A percentile compares a stretch with the other conserved stretches of the same genome.
phyloP scores from a whole-genome alignment of 2,329 filamentous ascomycete genomes.

The Tricladium varicosporioides region DNA sequence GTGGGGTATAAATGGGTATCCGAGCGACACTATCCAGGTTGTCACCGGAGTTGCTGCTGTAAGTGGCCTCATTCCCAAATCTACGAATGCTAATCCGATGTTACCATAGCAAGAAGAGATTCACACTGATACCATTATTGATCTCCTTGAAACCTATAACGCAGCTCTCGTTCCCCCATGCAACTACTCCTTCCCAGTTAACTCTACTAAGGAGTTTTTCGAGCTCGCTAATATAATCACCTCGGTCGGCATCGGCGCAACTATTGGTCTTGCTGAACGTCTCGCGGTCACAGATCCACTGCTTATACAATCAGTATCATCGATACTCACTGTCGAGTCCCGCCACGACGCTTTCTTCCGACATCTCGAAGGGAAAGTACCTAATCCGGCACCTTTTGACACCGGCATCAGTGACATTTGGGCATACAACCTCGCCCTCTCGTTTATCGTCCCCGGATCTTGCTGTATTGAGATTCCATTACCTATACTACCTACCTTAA shows the following conservation, averaged over 20 bases:
- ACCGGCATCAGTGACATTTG: constrained; percentile 11
- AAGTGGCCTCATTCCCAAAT: constrained; percentile 2
- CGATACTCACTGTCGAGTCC: constrained; percentile 9
- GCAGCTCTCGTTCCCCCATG: constrained; percentile 4
- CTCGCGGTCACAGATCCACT: constrained; percentile 4
- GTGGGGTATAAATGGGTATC: constrained; percentile 6
- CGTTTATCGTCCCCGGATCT: constrained; percentile 14
- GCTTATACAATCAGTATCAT: constrained; percentile 7
- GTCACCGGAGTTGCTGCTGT: constrained; percentile 10
- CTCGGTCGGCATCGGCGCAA: constrained; percentile 10
- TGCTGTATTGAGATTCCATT: constrained; percentile 11
- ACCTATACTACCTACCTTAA: constrained; percentile 13
- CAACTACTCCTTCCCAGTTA: constrained; percentile 14
- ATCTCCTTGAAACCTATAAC: constrained; percentile 12
- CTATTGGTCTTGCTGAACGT: constrained; percentile 10
- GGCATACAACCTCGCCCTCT: constrained; percentile 14
- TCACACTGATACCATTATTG: constrained; percentile 10
- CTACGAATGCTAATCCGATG: constrained; percentile 2
- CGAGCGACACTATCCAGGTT: constrained; percentile 10
- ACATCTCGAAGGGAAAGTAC: constrained; percentile 7
- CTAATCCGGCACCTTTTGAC: constrained; percentile 15
- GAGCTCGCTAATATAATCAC: constrained; percentile 7
- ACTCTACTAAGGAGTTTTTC: constrained; percentile 13
- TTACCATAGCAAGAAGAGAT: constrained; percentile 16
- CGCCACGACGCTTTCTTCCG: constrained; percentile 14